Conservation (phyloP, 345 rosid species). For the Microthlaspi erraticum region DNA sequence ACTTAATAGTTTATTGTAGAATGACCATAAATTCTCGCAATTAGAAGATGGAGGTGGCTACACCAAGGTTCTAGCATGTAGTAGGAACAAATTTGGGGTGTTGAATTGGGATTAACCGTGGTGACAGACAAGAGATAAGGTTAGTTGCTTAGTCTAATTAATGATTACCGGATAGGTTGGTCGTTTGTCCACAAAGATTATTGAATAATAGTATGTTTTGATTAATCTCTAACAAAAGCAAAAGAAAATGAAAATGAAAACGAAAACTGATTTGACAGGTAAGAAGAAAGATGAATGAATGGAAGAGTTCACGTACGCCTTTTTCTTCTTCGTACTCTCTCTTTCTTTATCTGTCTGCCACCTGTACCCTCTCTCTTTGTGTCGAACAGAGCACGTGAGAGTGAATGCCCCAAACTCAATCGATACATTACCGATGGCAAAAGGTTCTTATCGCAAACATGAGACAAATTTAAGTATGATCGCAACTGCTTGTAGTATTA, state of each 20-base stretch:
- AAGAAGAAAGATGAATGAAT: slow-evolving; percentile 23
- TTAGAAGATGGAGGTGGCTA: slow-evolving; percentile 2
- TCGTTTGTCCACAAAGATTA: background rate
- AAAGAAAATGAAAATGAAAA: background rate
- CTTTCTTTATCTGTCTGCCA: too few species aligned
- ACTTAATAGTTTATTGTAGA: background rate
- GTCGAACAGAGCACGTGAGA: slow-evolving; percentile 31
- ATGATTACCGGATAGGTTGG: slow-evolving; percentile 13
- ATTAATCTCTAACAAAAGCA: slow-evolving; percentile 7
- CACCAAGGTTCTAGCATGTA: background rate
- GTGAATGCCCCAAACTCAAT: slow-evolving; percentile 23
- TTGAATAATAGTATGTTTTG: background rate
- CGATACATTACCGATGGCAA: slow-evolving; percentile 30
- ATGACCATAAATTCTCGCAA: slow-evolving; percentile 1
- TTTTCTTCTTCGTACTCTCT: too few species aligned
- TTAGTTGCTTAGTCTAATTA: too few species aligned
- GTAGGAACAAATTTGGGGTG: background rate
- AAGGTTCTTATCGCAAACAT: background rate
- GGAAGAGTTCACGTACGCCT: background rate
- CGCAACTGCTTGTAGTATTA: background rate
- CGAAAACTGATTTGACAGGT: slow-evolving; percentile 1
- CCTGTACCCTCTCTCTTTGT: background rate
- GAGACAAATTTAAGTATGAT: background rate
- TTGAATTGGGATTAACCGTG: too few species aligned
- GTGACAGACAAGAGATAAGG: too few species aligned